phyloP scores from a whole-genome alignment of 106 monocot genomes.

The Allium sativum region DNA sequence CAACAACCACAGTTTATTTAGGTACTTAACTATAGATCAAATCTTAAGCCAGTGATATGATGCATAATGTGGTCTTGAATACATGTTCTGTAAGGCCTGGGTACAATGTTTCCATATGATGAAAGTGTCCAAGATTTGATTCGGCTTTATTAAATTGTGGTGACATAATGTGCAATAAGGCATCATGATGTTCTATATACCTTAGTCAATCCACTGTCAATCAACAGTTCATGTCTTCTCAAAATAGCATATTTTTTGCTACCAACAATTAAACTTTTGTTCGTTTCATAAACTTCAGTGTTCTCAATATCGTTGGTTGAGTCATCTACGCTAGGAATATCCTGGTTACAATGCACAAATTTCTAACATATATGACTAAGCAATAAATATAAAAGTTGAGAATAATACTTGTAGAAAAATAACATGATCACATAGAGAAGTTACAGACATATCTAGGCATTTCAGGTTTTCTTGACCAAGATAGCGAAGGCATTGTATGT shows the following conservation, averaged over 20 bases:
- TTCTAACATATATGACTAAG: no score
- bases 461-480: slow-evolving; percentile 64
- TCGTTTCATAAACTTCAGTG: slow-evolving; percentile 8
- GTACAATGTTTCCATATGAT: no score
- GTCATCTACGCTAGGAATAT: slow-evolving; percentile 2
- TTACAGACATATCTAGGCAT: slow-evolving; percentile 44
- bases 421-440: slow-evolving; percentile 57
- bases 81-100: no score
- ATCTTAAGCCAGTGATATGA: no score
- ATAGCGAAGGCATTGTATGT: slow-evolving; percentile 68
- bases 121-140: no score
- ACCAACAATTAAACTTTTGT: slow-evolving; percentile 14
- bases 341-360: no score
- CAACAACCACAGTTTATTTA: no score
- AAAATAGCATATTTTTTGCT: slow-evolving; percentile 71
- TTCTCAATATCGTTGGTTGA: slow-evolving; percentile 5
- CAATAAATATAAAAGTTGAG: no score
- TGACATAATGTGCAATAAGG: background rate
- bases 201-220: slow-evolving; percentile 81
- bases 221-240: slow-evolving; percentile 64
- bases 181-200: slow-evolving; percentile 20
- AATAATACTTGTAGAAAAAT: background rate
- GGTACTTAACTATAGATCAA: no score
- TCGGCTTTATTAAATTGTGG: background rate
- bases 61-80: no score